Evolutionary conservation across 805 yeast species (phyloP), one percentile per base, ranked within the genome.

Genomic region (Ogataea angusta): DNA sequence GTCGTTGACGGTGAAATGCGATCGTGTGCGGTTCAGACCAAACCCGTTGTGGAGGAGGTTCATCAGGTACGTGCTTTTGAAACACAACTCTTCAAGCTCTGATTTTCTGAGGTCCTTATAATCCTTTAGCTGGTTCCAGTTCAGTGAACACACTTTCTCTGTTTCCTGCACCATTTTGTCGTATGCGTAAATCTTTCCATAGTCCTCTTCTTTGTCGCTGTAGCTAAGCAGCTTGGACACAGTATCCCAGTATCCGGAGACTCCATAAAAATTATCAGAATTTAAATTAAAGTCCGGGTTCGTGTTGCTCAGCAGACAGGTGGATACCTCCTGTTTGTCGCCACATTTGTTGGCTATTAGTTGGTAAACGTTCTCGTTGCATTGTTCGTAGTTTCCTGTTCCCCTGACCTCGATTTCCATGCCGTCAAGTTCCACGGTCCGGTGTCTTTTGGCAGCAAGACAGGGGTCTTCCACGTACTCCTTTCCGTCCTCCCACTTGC

Each of bases 221-320:
- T 66, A 62, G 9, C 66, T 59, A 26, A 75, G 53, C 27, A 78
- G 60, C 35, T 68, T 66, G n/a, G 71, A 69, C 28, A 80, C 64
- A 4, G 80, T 73, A 50, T 80, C 80, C 80, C 83, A 79, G 54
- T 79, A 79, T 4, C 84, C 85, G 45, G 83, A 77, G 7, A 81
- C 82, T 0, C 85, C 87, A 29, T 77, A 64, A 42, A 81, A 80
- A 42, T 72, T 73, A 47, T 76, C 72, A 24, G 73, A 62, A 34
- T 74, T 73, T 51, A 80, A 77, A 48, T 75, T 79, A 59, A 80
- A 73, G 6, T 74, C 63, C 0, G 85, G 86, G 21, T 76, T 65
- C 15, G 69, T 56, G 47, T 77, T 80, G 34, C 69, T 67, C 30
- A 78, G 55, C 10, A 79, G 57, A 57, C 85, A 80, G 3, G 78